These are phyloP conservation scores for Alternaria hordeiaustralica DNA, from an alignment of 2,329 filamentous ascomycete genomes.

Conservation along the genomic window DNA sequence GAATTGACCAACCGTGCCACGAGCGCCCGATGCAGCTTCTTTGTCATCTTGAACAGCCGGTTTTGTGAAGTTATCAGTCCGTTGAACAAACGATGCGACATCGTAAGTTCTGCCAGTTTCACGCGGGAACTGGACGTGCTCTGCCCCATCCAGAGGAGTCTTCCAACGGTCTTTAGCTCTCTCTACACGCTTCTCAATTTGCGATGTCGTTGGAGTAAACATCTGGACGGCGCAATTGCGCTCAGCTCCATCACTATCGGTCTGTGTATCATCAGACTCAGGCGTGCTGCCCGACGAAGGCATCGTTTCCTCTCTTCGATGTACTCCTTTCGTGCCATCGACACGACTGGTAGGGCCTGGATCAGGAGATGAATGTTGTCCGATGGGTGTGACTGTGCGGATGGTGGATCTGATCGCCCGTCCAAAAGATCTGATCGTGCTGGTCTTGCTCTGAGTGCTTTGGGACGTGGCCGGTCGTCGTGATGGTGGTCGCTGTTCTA, in stretches of 20 bases:
- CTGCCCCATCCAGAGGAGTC: conserved; percentile 45
- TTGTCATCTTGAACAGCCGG: background rate
- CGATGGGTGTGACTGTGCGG: conserved; percentile 44
- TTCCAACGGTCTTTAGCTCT: conserved; percentile 53
- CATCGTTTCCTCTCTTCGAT: conserved; percentile 6
- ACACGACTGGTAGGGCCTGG: conserved; percentile 12
- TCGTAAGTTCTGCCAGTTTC: conserved; percentile 33
- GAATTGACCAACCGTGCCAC: background rate
- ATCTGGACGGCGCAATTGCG: conserved; percentile 1
- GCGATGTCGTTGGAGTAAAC: conserved; percentile 45
- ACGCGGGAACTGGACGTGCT: conserved; percentile 36
- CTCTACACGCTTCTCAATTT: conserved; percentile 48
- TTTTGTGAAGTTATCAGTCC: background rate
- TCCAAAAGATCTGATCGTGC: conserved; percentile 36
- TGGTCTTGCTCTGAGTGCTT: conserved; percentile 30
- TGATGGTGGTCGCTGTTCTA: conserved; percentile 17
- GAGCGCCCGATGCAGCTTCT: background rate
- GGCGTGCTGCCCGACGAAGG: conserved; percentile 11
- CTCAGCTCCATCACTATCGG: background rate
- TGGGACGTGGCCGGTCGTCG: conserved; percentile 16
- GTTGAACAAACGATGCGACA: conserved; percentile 12
- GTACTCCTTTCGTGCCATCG: conserved; percentile 11
- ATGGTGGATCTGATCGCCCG: conserved; percentile 46
- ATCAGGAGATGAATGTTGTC: conserved; percentile 15
- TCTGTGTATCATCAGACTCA: background rate